Conservation (phyloP, 495 filamentous ascomycete species). For the Podospora sp. region DNA sequence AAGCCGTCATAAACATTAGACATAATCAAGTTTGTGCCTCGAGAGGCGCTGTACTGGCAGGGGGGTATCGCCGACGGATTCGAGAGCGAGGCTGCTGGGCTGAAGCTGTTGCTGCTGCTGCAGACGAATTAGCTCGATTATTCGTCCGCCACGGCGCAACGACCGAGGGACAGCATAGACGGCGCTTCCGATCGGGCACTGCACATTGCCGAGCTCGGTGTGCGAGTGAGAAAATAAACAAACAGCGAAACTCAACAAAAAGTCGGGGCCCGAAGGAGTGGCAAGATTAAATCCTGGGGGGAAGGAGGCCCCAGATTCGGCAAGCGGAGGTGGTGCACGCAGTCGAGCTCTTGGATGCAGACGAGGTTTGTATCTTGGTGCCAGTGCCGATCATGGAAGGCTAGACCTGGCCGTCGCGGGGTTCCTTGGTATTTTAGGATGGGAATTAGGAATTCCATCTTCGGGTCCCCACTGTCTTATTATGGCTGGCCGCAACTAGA, state of each 20-base stretch:
- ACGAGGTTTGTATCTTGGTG: conserved; percentile 2
- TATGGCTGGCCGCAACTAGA: neutral
- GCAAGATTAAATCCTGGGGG: neutral
- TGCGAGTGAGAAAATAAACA: neutral
- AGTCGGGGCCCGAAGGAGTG: neutral
- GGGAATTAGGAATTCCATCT: conserved; percentile 27
- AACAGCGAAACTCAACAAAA: neutral
- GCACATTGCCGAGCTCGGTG: conserved; percentile 19
- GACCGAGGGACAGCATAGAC: conserved; percentile 21
- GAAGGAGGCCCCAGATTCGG: neutral
- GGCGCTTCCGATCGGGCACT: conserved; percentile 13
- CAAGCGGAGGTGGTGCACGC: neutral
- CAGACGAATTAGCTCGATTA: conserved; percentile 14
- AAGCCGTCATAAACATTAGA: conserved; percentile 16
- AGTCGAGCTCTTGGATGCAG: neutral
- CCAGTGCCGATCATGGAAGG: conserved; percentile 15
- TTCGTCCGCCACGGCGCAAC: conserved; percentile 18
- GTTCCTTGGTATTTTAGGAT: conserved; percentile 25
- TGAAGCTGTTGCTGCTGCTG: conserved; percentile 17
- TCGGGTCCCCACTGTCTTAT: conserved; percentile 11
- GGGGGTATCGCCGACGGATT: neutral
- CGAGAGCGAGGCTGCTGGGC: conserved; percentile 1
- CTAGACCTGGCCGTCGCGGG: conserved; percentile 1
- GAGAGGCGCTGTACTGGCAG: neutral
- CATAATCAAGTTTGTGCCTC: neutral